Percentiles rank a stretch among this genome's conserved stretches.
Evolutionary conservation across 2,329 filamentous ascomycete genomes (phyloP).

Genomic region (Rhynchosporium secalis): DNA sequence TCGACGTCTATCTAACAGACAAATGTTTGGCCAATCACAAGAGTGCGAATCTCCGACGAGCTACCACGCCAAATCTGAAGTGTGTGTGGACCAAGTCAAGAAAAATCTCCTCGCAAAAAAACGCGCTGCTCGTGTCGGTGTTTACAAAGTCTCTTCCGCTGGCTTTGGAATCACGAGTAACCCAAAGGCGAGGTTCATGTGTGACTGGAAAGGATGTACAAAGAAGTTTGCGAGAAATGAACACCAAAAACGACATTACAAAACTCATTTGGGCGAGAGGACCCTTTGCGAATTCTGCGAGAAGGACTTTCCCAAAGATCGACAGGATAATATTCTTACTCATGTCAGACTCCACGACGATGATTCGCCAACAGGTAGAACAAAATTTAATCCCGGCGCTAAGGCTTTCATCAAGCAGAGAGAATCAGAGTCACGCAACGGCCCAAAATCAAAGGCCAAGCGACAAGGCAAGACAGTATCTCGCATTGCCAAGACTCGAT

Average conservation of each 20-base stretch:
- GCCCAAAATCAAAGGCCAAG: background rate
- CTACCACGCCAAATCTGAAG: background rate
- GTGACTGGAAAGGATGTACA: background rate
- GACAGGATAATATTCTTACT: slow-evolving; percentile 1
- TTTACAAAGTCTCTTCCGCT: background rate
- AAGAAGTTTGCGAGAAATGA: slow-evolving; percentile 2
- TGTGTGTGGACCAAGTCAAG: background rate
- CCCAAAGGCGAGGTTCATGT: background rate
- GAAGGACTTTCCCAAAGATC: background rate
- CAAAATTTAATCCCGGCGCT: background rate
- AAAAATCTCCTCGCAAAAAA: background rate
- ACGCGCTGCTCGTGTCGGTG: background rate
- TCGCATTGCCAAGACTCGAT: slow-evolving; percentile 1
- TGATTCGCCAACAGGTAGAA: background rate
- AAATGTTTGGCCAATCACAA: background rate
- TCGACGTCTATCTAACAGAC: background rate
- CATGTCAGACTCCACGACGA: background rate
- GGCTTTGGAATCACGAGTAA: background rate
- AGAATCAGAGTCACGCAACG: background rate
- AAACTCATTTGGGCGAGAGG: background rate
- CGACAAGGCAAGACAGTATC: background rate
- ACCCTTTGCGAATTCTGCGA: background rate
- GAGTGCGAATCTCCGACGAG: background rate
- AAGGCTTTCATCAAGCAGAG: background rate
- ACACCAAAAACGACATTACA: slow-evolving; percentile 1